Conservation (phyloP, 179 eudicot species). For the Heliamphora pulchella region DNA sequence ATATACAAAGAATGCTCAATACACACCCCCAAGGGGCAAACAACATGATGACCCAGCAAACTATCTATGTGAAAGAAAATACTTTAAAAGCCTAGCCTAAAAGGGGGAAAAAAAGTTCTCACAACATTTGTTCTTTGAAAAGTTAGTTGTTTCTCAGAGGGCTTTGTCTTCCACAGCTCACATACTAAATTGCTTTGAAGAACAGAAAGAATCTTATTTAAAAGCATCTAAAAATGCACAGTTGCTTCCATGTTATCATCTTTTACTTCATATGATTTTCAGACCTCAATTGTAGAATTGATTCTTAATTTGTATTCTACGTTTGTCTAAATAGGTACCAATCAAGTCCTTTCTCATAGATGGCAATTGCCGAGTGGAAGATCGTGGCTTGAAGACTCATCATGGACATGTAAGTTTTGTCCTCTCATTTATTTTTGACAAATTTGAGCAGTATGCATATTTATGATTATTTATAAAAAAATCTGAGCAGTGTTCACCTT, state of each 20-base stretch:
- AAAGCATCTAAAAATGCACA: background rate
- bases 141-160: background rate
- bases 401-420: slow-evolving; percentile 87
- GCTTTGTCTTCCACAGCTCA: background rate
- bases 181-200: background rate
- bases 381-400: slow-evolving; percentile 94
- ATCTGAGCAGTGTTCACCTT: background rate
- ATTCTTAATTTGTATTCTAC: slow-evolving; percentile 12
- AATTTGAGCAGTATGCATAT: background rate
- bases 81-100: no score
- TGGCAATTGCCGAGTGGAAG: slow-evolving; percentile 99
- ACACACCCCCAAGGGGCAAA: no score
- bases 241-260: background rate
- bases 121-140: background rate
- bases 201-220: background rate
- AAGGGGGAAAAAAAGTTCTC: no score
- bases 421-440: background rate
- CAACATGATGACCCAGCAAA: no score
- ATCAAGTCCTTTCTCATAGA: slow-evolving; percentile 90
- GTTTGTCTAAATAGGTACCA: slow-evolving; percentile 55
- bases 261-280: background rate
- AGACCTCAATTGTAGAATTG: slow-evolving; percentile 6
- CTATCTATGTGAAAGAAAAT: no score
- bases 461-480: background rate
- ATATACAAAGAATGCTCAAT: no score